Percentiles rank a stretch among this genome's conserved stretches.
These are phyloP conservation scores for Thamnidium elegans DNA, from an alignment of 192 early-diverging fungal species.

Conservation along the genomic window DNA sequence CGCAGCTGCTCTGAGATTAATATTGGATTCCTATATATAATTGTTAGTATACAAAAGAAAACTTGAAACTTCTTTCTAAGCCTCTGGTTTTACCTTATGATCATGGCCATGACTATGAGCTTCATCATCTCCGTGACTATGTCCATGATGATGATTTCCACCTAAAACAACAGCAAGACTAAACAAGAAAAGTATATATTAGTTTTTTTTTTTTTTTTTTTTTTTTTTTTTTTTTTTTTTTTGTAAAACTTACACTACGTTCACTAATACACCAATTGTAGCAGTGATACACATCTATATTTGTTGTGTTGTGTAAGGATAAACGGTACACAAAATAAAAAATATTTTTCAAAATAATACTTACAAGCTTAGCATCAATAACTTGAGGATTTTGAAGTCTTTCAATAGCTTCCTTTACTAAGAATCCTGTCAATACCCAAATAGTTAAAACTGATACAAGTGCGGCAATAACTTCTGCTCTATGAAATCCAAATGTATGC, in stretches of 20 bases:
- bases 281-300: conserved; percentile 66
- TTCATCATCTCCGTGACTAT: conserved; percentile 27
- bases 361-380: conserved; percentile 60
- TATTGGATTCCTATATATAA: conserved; percentile 43
- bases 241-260: conserved; percentile 58
- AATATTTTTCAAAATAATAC: background rate
- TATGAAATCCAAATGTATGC: conserved; percentile 73
- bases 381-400: conserved; percentile 59
- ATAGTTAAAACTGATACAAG: conserved; percentile 70
- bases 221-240: background rate
- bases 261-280: conserved; percentile 69
- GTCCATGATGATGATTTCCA: conserved; percentile 47
- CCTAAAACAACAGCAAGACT: conserved; percentile 56
- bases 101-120: conserved; percentile 38
- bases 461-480: conserved; percentile 79
- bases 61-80: background rate
- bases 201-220: background rate
- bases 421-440: conserved; percentile 67
- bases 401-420: conserved; percentile 70
- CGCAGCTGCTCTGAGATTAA: conserved; percentile 70
- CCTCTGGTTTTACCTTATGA: background rate
- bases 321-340: background rate
- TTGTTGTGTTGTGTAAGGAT: background rate
- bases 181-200: conserved; percentile 2
- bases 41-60: background rate